These are phyloP conservation scores for Coemansia sp. DNA, from an alignment of 192 early-diverging fungal species.

Conservation along the genomic window DNA sequence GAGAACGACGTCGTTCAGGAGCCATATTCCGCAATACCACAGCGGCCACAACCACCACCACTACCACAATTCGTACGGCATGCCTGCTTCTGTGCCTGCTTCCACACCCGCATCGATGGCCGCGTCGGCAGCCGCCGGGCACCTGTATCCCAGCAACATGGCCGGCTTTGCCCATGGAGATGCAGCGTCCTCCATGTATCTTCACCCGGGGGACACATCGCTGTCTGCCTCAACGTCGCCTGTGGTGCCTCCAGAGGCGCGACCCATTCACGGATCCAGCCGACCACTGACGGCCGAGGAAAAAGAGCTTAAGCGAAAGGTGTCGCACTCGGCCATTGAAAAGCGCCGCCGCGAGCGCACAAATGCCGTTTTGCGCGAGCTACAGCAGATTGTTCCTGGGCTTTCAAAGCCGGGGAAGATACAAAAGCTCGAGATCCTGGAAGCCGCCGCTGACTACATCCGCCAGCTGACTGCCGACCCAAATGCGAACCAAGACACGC, in stretches of 20 bases:
- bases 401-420: constrained; percentile 45
- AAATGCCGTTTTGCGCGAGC: constrained; percentile 77
- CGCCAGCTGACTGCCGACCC: constrained; percentile 26
- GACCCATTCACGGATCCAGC: neutral
- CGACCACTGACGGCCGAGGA: constrained; percentile 48
- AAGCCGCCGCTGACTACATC: constrained; percentile 51
- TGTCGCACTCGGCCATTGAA: constrained; percentile 86
- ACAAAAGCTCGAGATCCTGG: constrained; percentile 54
- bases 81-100: neutral
- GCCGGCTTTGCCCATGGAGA: neutral
- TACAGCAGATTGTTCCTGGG: constrained; percentile 73
- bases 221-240: constrained; percentile 6
- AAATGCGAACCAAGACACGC: neutral
- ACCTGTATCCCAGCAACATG: neutral
- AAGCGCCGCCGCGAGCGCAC: constrained; percentile 83
- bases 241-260: neutral
- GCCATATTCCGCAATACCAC: neutral
- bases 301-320: constrained; percentile 73
- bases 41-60: neutral
- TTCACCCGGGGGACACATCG: neutral
- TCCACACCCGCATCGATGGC: no score
- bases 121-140: neutral
- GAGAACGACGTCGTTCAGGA: neutral
- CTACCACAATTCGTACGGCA: neutral
- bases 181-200: neutral